Base-by-base conservation (phyloP, 2,329 filamentous ascomycete genomes). In the Verticillium alfalfae region DNA sequence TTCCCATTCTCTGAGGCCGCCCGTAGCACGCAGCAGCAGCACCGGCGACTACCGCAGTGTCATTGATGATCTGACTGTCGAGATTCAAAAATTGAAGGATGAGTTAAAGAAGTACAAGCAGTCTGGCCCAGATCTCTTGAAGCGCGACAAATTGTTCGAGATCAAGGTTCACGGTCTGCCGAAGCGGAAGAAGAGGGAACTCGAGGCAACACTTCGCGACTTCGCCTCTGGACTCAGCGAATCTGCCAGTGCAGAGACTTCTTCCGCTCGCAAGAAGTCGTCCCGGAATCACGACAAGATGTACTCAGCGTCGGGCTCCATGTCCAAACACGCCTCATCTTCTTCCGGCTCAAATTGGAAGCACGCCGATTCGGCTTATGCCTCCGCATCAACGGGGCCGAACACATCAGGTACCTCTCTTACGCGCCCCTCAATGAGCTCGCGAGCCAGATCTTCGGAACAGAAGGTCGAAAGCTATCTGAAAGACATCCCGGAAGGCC, bases 51-150 rank as follows among this genome's bases (percentile, higher is more conserved):
- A 87, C 63, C 83, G 92, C 56, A 89, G 89, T 66, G 91, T 96
- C 16, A 96, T 96, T 57, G 92, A 96, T 68, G 92, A 96, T 70
- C 75, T 96, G 62, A 96, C 92, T 0, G 79, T 96, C 34, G 89
- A 93, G 70, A 96, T 95, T 71, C 91, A 92, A 71, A 88, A 86
- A 59, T 73, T 96, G 64, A 93, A 88, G 75, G 87, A 89, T 66
- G 86, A 88, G 68, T 69, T 96, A 60, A 89, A 85, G 68, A 88
- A 85, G 60, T 91, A 91, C 64, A 89, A 90, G 71, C 87, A 86
- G 65, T 76, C 84, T 34, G 86, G 88, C 1, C 85, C 87, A 18
- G 82, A 88, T 52, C 84, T 88, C 65, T 75, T 93, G 58, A 84
- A 88, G 38, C 86, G 88, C 56, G 91, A 96, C 36, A 92, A 91